Conservation (phyloP, 2,329 filamentous ascomycete genomes). For the Fusarium odoratissimum region DNA sequence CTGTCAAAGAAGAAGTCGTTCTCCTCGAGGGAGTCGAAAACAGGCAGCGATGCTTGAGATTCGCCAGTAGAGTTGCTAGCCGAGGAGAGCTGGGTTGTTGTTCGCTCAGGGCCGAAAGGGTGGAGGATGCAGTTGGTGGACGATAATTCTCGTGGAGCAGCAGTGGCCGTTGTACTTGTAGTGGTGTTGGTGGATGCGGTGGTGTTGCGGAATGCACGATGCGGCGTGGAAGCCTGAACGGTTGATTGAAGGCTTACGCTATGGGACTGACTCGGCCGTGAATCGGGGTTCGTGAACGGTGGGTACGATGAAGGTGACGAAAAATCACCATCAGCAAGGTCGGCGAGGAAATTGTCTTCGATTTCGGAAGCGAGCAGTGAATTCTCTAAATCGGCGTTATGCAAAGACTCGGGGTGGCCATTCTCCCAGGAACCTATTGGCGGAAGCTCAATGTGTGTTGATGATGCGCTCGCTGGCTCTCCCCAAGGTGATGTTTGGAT, state of each 20-base stretch:
- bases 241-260: conserved; percentile 20
- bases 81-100: conserved; percentile 38
- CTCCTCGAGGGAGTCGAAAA: conserved; percentile 47
- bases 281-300: conserved; percentile 39
- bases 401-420: background rate
- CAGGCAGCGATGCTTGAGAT: conserved; percentile 43
- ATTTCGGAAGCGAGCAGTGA: conserved; percentile 10
- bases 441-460: conserved; percentile 10
- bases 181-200: background rate
- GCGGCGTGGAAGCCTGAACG: conserved; percentile 36
- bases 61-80: conserved; percentile 40
- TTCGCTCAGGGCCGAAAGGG: conserved; percentile 31
- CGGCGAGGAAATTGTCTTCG: conserved; percentile 43
- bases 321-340: conserved; percentile 47
- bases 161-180: conserved; percentile 1
- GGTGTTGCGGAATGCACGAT: conserved; percentile 22
- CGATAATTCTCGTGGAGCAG: conserved; percentile 40
- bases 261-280: conserved; percentile 25
- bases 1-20: conserved; percentile 41
- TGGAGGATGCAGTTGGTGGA: conserved; percentile 35
- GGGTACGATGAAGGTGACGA: conserved; percentile 54
- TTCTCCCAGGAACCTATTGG: conserved; percentile 3
- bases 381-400: conserved; percentile 8
- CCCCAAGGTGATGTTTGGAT: conserved; percentile 6
- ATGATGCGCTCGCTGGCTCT: conserved; percentile 11